Evolutionary conservation across 2,329 filamentous ascomycete species (phyloP).

Genomic region (Pseudocercospora eumusae): DNA sequence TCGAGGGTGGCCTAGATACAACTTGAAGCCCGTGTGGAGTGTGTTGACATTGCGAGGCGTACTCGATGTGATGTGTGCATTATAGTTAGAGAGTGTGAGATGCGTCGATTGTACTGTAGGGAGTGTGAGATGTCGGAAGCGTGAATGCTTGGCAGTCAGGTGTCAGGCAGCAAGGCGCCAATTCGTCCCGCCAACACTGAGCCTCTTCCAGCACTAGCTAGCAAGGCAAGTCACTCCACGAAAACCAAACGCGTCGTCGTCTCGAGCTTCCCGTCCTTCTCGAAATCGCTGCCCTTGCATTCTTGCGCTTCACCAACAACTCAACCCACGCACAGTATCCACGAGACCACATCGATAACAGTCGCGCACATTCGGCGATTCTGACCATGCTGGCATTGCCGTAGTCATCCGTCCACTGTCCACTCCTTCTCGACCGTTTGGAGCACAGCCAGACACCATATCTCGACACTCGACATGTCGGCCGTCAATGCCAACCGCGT

Average conservation of each 20-base stretch:
- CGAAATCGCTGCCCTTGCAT: constrained; percentile 5
- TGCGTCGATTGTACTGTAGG: not conserved
- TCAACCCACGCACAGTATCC: not conserved
- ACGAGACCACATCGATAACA: not conserved
- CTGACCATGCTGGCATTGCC: constrained; percentile 30
- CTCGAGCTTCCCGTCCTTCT: not conserved
- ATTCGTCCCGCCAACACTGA: not conserved
- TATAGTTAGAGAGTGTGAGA: not conserved
- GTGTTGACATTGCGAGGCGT: not conserved
- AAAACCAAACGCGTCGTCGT: constrained; percentile 4
- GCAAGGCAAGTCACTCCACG: constrained; percentile 3
- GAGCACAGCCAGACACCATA: not conserved
- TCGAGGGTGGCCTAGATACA: not conserved
- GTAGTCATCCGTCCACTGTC: constrained; percentile 5
- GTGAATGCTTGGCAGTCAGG: not conserved
- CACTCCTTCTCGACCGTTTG: constrained; percentile 15
- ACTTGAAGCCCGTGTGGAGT: not conserved
- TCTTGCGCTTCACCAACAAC: not conserved
- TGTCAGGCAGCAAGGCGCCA: too few relatives aligned
- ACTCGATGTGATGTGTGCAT: not conserved
- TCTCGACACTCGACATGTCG: not conserved
- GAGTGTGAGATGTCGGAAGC: not conserved
- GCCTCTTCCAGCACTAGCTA: not conserved
- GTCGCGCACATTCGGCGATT: constrained; percentile 23
- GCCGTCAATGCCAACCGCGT: constrained; percentile 39